A percentile compares a stretch with the other conserved stretches of the same genome.
Evolutionary conservation across 2,329 filamentous ascomycete species (phyloP).

Genomic region (Immersiporthe knoxdaviesiana): DNA sequence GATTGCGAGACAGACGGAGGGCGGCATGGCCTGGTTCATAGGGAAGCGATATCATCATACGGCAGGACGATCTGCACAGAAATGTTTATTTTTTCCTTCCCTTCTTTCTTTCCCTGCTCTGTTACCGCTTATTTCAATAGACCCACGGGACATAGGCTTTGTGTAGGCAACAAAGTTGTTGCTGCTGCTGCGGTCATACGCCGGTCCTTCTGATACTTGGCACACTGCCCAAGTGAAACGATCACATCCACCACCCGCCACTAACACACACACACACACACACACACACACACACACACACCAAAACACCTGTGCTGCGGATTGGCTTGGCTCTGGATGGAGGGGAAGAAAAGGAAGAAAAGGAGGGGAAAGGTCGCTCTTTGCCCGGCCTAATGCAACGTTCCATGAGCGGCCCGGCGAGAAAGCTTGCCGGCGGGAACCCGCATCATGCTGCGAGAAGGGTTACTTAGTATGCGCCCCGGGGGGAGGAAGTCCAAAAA

Average conservation of each 20-base stretch:
- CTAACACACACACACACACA: not conserved
- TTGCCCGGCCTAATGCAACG: not conserved
- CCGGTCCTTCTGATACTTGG: not conserved
- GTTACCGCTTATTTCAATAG: not conserved
- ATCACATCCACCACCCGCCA: not conserved
- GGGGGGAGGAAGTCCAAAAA: too few species aligned
- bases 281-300: not conserved
- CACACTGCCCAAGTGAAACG: not conserved
- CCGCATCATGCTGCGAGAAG: not conserved
- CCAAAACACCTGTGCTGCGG: not conserved
- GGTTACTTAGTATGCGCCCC: not conserved
- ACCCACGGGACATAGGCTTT: not conserved
- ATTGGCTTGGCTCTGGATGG: not conserved
- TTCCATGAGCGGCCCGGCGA: not conserved
- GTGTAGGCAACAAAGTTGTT: not conserved
- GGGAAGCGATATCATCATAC: not conserved
- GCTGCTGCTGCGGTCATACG: not conserved
- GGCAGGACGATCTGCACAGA: not conserved
- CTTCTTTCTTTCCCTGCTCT: not conserved
- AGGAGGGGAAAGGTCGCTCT: too few species aligned
- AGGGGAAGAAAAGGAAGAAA: not conserved
- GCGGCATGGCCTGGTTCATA: not conserved
- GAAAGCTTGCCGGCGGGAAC: not conserved
- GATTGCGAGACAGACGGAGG: not conserved
- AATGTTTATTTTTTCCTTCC: not conserved